These are phyloP conservation scores for Penicillium subrubescens DNA, from an alignment of 495 filamentous ascomycete genomes.

Conservation along the genomic window DNA sequence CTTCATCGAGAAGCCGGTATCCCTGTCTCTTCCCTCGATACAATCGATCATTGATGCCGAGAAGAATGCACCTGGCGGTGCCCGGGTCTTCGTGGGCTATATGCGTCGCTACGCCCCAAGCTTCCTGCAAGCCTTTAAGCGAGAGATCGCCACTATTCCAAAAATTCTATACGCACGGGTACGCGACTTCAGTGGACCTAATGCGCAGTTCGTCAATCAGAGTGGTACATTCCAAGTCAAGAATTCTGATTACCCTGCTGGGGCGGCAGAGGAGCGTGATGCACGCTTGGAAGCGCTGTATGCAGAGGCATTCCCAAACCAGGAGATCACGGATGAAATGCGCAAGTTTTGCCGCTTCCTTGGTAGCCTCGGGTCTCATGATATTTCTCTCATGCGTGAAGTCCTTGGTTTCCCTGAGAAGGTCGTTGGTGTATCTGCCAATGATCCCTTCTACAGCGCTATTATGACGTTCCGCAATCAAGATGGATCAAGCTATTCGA, in stretches of 20 bases:
- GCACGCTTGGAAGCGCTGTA: constrained; percentile 24
- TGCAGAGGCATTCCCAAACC: constrained; percentile 26
- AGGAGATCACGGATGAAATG: constrained; percentile 26
- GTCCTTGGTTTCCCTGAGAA: constrained; percentile 37
- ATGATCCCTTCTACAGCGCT: constrained; percentile 39
- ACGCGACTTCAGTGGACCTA: constrained; percentile 51
- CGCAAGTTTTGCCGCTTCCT: constrained; percentile 40
- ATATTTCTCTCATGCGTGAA: constrained; percentile 54
- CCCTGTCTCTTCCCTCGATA: constrained; percentile 35
- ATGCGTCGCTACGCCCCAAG: constrained; percentile 54
- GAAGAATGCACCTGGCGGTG: constrained; percentile 25
- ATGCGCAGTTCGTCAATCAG: constrained; percentile 49
- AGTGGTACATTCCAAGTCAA: constrained; percentile 48
- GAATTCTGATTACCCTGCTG: constrained; percentile 30
- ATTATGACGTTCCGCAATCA: constrained; percentile 31
- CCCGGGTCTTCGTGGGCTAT: constrained; percentile 51
- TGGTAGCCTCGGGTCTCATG: constrained; percentile 49
- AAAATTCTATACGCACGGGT: constrained; percentile 49
- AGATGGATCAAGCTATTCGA: constrained; percentile 21
- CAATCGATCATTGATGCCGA: constrained; percentile 41
- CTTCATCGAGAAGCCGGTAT: constrained; percentile 54
- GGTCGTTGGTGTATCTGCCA: constrained; percentile 37
- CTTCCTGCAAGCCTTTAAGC: constrained; percentile 43
- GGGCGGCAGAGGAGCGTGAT: constrained; percentile 24
- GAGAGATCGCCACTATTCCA: constrained; percentile 37